These are phyloP conservation scores for Suaeda aralocaspica DNA, from an alignment of 148 eudicot species.

Conservation along the genomic window DNA sequence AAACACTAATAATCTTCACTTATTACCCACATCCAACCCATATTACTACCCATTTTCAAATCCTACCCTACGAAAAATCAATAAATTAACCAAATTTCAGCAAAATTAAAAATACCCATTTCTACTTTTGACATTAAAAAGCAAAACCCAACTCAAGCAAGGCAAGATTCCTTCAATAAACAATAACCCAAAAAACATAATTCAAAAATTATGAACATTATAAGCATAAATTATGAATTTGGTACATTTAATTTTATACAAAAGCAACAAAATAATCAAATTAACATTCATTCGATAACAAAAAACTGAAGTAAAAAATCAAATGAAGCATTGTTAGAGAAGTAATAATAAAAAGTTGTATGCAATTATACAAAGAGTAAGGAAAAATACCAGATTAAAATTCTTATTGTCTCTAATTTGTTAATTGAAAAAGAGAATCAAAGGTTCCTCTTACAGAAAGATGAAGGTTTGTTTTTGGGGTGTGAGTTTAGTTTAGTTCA, in stretches of 20 bases:
- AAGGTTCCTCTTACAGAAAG: too few relatives aligned
- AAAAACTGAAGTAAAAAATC: background rate
- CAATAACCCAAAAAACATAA: too few relatives aligned
- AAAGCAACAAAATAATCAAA: background rate
- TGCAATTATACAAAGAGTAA: background rate
- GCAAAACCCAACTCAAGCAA: slow-evolving; percentile 20
- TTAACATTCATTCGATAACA: background rate
- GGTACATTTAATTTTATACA: too few relatives aligned
- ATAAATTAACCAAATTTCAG: background rate
- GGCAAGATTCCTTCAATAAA: background rate
- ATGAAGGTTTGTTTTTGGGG: background rate
- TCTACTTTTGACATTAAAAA: background rate
- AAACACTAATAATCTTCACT: slow-evolving; percentile 42
- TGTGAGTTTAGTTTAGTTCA: background rate
- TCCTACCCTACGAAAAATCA: background rate
- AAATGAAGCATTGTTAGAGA: background rate
- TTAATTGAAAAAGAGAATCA: too few relatives aligned
- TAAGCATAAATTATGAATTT: too few relatives aligned
- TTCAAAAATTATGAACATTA: background rate
- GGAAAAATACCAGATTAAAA: background rate
- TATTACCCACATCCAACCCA: slow-evolving; percentile 37
- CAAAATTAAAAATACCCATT: background rate
- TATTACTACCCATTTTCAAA: slow-evolving; percentile 4
- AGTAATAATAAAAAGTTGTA: background rate
- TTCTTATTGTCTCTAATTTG: too few relatives aligned